Base-by-base conservation (phyloP, 108 stramenopile genomes). In the Fistulifera solaris region DNA sequence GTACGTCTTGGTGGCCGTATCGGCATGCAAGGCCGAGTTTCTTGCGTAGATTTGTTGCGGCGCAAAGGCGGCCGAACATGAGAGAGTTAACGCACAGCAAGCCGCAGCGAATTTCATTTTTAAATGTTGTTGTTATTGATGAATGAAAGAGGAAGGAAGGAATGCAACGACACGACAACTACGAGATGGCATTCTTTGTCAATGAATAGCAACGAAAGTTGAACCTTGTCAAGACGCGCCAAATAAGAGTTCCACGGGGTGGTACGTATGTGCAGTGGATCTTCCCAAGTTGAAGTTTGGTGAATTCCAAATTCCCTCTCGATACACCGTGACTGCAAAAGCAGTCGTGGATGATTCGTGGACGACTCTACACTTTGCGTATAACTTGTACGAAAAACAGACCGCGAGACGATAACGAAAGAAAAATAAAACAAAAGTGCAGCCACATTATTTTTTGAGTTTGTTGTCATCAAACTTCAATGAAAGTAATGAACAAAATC, bases 1-100 rank as follows among this genome's bases (percentile, higher is more conserved):
- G 72, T 85, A 87, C 5, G 56, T 58, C 27, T 68, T 63, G 13
- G 72, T 76, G 4, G 66, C 70, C 24, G 62, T 46, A 12, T 71
- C 71, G 51, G 41, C 45, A 38, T 62, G 52, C 19, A 47, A 54
- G 23, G 41, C 23, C 40, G 19, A 39, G 40, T 2, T 19, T 11
- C 21, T 13, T 8, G 22, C 19, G 17, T 14, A 5, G 22, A 17
- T n/a, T 2, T 10, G 23, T 16, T 14, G 19, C 40, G 39, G 11
- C 15, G 42, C 23, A 19, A 44, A 42, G 16, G 40, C 40, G 10
- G 56, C 40, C 22, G 56, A 42, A 21, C 22, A 14, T 2, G 25
- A 23, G 15, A 42, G 19, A 18, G 56, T 21, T 18, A 25, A 24
- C 4, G 26, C 25, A 19, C 12, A 57, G 15, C 19, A 24, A 15